Evolutionary conservation across 192 early-diverging fungal species (phyloP).

Genomic region (Mortierella claussenii): DNA sequence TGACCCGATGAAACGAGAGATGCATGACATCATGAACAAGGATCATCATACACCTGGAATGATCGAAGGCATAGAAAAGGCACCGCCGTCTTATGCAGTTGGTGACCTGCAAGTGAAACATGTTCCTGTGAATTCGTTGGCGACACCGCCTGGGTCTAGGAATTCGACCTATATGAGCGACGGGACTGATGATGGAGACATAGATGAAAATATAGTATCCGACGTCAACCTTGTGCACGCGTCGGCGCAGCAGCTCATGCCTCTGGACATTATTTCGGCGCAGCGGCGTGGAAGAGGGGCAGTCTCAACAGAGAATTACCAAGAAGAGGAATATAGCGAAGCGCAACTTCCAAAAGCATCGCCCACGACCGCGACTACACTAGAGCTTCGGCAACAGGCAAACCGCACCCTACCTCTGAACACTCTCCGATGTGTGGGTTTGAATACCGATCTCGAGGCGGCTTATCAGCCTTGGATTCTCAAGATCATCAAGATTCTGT

Average conservation of each 20-base stretch:
- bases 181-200: conserved; percentile 11
- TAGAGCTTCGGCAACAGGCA: conserved; percentile 45
- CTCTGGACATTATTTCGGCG: conserved; percentile 34
- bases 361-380: conserved; percentile 35
- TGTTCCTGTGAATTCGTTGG: conserved; percentile 5
- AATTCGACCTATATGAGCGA: conserved; percentile 18
- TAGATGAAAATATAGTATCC: neutral
- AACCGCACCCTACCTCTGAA: conserved; percentile 57
- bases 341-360: conserved; percentile 11
- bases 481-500: conserved; percentile 66
- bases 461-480: conserved; percentile 62
- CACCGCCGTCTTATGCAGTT: too few species aligned
- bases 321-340: conserved; percentile 27
- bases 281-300: conserved; percentile 12
- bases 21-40: conserved; percentile 12
- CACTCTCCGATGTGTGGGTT: conserved; percentile 67
- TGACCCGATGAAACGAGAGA: conserved; percentile 6
- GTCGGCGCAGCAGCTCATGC: conserved; percentile 3
- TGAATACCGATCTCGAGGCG: conserved; percentile 66
- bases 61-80: too few species aligned
- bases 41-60: too few species aligned
- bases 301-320: neutral
- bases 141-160: conserved; percentile 32
- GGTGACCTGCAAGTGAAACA: neutral
- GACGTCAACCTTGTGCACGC: neutral